phyloP scores from a whole-genome alignment of 169 alveolate genomes.

The Besnoitia besnoiti region DNA sequence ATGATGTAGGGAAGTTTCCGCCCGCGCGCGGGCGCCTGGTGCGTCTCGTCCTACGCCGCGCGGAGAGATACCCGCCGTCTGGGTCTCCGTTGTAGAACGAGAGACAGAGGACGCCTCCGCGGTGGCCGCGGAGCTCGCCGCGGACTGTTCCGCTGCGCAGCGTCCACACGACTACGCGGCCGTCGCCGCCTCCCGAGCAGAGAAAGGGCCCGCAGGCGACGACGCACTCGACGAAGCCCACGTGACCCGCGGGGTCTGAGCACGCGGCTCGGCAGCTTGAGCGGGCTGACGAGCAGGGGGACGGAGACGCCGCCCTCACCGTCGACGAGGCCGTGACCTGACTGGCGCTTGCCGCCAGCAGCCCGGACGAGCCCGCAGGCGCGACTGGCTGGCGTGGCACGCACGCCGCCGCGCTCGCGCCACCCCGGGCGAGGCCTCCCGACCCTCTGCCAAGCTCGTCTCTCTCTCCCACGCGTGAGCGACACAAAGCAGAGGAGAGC shows the following conservation, averaged over 20 bases:
- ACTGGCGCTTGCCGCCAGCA: too few species aligned
- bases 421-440: too few species aligned
- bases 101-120: slow-evolving; percentile 65
- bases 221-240: slow-evolving; percentile 67
- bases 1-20: neutral
- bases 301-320: too few species aligned
- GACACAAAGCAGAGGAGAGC: too few species aligned
- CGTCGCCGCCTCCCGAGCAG: slow-evolving; percentile 70
- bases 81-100: slow-evolving; percentile 30
- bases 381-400: too few species aligned
- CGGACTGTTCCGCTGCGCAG: slow-evolving; percentile 38
- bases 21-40: neutral
- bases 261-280: too few species aligned
- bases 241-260: slow-evolving; percentile 54
- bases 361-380: too few species aligned
- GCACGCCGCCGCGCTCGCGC: too few species aligned
- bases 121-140: slow-evolving; percentile 69
- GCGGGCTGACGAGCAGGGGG: too few species aligned
- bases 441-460: too few species aligned
- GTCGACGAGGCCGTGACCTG: too few species aligned
- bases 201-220: slow-evolving; percentile 59
- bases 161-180: slow-evolving; percentile 64
- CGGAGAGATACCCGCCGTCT: neutral
- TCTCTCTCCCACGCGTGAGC: too few species aligned
- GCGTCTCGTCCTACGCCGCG: neutral